These are phyloP conservation scores for Kluyveromyces wickerhamii DNA, from an alignment of 805 yeast genomes.

Conservation along the genomic window DNA sequence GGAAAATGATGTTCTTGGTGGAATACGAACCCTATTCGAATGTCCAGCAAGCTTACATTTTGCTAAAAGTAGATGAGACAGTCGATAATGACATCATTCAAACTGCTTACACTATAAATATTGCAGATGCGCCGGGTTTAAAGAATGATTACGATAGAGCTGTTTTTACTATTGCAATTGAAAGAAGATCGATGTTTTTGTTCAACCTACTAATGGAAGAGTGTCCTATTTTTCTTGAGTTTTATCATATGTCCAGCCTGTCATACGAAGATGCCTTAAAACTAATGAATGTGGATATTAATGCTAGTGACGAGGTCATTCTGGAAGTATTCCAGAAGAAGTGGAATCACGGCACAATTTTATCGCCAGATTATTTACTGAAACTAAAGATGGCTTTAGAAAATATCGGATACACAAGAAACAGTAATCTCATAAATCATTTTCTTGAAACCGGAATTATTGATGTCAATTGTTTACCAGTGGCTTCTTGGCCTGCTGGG, in stretches of 20 bases:
- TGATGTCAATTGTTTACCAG: slow-evolving; percentile 51
- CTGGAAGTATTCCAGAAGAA: slow-evolving; percentile 27
- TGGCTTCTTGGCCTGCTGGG: slow-evolving; percentile 81
- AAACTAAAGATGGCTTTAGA: slow-evolving; percentile 50
- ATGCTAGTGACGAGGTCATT: slow-evolving; percentile 45
- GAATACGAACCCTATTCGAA: slow-evolving; percentile 37
- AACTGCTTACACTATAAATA: slow-evolving; percentile 63
- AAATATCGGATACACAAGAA: slow-evolving; percentile 44
- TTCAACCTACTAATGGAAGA: slow-evolving; percentile 43
- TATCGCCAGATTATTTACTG: slow-evolving; percentile 40
- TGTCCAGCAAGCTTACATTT: slow-evolving; percentile 44
- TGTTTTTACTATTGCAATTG: slow-evolving; percentile 51
- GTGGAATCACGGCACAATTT: slow-evolving; percentile 21
- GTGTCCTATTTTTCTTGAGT: slow-evolving; percentile 23
- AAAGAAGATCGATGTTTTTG: slow-evolving; percentile 49
- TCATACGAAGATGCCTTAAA: slow-evolving; percentile 37
- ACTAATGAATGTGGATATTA: slow-evolving; percentile 40
- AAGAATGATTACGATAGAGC: slow-evolving; percentile 43
- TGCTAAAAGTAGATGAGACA: slow-evolving; percentile 41
- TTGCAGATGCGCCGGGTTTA: slow-evolving; percentile 42
- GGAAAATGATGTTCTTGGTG: slow-evolving; percentile 29
- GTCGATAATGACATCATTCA: slow-evolving; percentile 65
- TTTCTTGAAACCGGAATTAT: slow-evolving; percentile 56
- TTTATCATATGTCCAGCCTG: slow-evolving; percentile 21
- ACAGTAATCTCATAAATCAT: slow-evolving; percentile 47